A percentile compares a stretch with the other conserved stretches of the same genome.
phyloP scores from a whole-genome alignment of 2,329 filamentous ascomycete species.

The Aspergillus sp. region DNA sequence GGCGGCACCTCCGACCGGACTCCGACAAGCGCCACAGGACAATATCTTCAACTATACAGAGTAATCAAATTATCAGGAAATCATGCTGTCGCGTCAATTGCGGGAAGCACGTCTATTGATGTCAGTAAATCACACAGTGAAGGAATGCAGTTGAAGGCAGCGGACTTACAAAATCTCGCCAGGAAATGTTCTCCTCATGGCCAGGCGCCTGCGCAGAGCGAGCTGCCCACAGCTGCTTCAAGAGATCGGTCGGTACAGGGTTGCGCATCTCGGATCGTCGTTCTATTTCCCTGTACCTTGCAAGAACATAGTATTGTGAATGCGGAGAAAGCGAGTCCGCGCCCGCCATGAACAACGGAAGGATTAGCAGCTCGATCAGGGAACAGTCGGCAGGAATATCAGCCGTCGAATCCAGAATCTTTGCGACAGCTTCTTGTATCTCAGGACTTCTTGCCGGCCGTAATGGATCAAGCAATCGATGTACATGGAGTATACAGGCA shows the following conservation, averaged over 20 bases:
- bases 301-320: conserved; percentile 31
- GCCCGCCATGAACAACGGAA: conserved; percentile 33
- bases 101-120: conserved; percentile 22
- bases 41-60: background rate
- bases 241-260: conserved; percentile 19
- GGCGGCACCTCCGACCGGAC: background rate
- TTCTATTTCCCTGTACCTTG: conserved; percentile 26
- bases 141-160: no score
- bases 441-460: conserved; percentile 19
- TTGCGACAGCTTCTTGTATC: conserved; percentile 28
- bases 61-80: conserved; percentile 27
- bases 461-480: conserved; percentile 24
- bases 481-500: conserved; percentile 28
- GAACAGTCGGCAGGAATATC: conserved; percentile 22
- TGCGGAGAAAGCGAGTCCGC: conserved; percentile 27
- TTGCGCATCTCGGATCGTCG: conserved; percentile 27
- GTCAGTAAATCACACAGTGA: background rate
- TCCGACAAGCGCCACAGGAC: no score
- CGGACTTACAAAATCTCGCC: conserved; percentile 29
- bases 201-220: conserved; percentile 19
- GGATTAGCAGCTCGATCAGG: conserved; percentile 27
- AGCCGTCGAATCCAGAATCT: conserved; percentile 27
- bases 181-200: conserved; percentile 26
- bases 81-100: conserved; percentile 26
- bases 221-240: conserved; percentile 28